phyloP scores from a whole-genome alignment of 331 rosid genomes.

The Pyracantha coccinea region DNA sequence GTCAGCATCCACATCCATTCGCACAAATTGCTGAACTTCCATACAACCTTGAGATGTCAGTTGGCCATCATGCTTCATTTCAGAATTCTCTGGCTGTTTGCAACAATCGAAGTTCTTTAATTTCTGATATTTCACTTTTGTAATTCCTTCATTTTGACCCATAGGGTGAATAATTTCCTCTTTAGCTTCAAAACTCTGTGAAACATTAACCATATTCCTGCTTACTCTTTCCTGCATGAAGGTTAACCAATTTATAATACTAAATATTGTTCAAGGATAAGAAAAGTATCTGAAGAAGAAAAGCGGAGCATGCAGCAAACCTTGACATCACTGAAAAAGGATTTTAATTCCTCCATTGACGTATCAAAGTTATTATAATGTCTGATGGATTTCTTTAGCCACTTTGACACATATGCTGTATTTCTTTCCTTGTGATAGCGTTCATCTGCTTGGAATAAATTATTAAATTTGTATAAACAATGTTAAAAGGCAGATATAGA shows the following conservation, averaged over 20 bases:
- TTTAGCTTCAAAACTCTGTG: constrained; percentile 20
- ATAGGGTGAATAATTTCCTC: constrained; percentile 19
- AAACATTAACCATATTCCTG: constrained; percentile 28
- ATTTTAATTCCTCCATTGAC: constrained; percentile 53
- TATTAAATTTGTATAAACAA: background rate
- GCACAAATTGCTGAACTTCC: constrained; percentile 28
- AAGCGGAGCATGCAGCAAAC: constrained; percentile 24
- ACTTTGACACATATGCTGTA: constrained; percentile 68
- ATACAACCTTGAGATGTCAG: constrained; percentile 31
- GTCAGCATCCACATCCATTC: constrained; percentile 17
- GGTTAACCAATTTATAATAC: constrained; percentile 9
- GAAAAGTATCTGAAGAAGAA: constrained; percentile 4
- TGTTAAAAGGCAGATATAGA: background rate
- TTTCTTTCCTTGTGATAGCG: constrained; percentile 79
- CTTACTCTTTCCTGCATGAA: constrained; percentile 56
- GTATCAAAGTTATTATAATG: constrained; percentile 48
- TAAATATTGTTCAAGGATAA: background rate
- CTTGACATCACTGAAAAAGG: constrained; percentile 61
- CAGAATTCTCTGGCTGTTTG: constrained; percentile 23
- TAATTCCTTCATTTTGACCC: constrained; percentile 23
- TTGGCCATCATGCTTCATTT: constrained; percentile 18
- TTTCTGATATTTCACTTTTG: constrained; percentile 32
- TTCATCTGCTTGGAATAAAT: constrained; percentile 60
- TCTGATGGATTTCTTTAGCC: constrained; percentile 72
- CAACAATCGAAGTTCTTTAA: constrained; percentile 23